These are phyloP conservation scores for Leptomonas pyrrhocoris DNA, from an alignment of 208 protist genomes.

Conservation along the genomic window DNA sequence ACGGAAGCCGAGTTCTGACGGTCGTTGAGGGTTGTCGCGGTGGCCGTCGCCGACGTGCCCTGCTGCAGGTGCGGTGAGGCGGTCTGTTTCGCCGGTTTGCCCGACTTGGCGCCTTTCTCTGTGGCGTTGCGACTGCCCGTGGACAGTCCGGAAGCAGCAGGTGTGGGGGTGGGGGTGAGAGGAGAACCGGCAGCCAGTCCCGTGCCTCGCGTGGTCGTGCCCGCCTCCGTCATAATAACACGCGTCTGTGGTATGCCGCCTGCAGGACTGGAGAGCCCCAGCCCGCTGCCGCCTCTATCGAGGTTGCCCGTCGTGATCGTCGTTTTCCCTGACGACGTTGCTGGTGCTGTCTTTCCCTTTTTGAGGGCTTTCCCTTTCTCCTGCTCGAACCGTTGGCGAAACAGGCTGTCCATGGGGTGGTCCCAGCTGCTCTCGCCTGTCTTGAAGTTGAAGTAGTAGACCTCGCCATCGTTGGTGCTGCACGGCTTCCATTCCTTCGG, in stretches of 20 bases:
- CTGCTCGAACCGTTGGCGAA: slow-evolving; percentile 74
- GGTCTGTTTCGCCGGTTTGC: not conserved
- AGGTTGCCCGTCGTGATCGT: slow-evolving; percentile 3
- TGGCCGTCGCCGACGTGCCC: not conserved
- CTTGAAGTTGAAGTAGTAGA: slow-evolving; percentile 98
- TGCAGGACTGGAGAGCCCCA: not conserved
- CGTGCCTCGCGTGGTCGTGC: slow-evolving; percentile 15
- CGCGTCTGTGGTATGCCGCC: slow-evolving; percentile 14
- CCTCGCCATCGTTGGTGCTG: slow-evolving; percentile 86
- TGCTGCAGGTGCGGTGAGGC: not conserved
- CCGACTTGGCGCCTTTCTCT: not conserved
- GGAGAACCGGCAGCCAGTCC: not conserved
- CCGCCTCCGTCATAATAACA: slow-evolving; percentile 30
- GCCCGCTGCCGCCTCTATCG: slow-evolving; percentile 5
- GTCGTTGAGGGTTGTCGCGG: no score
- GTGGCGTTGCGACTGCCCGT: not conserved
- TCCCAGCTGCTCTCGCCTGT: slow-evolving; percentile 95
- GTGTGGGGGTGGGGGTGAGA: not conserved
- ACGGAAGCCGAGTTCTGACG: not conserved
- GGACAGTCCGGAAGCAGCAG: not conserved
- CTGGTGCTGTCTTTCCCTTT: not conserved
- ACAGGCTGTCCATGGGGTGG: slow-evolving; percentile 94
- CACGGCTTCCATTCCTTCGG: slow-evolving; percentile 95
- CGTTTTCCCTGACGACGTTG: not conserved
- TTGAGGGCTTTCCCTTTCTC: slow-evolving; percentile 61